Percentiles rank a stretch among this genome's conserved stretches.
These are phyloP conservation scores for Termitomyces eurrhizus DNA, from an alignment of 768 basidiomycete genomes.

Conservation along the genomic window DNA sequence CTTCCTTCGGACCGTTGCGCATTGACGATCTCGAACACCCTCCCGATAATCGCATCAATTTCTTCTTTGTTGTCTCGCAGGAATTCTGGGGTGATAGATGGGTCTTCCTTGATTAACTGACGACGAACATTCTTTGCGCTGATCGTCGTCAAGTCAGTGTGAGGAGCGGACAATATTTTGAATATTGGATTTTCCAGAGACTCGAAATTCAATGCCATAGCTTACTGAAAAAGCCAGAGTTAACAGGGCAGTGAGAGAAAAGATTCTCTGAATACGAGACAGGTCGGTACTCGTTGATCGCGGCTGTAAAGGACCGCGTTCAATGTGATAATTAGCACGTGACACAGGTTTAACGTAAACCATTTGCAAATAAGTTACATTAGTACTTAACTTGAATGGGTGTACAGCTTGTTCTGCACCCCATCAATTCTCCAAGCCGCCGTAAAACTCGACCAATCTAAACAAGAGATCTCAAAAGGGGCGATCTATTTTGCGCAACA, in stretches of 20 bases:
- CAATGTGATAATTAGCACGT: conserved; percentile 12
- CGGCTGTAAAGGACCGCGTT: conserved; percentile 12
- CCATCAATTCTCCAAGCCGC: not conserved
- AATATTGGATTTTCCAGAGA: conserved; percentile 60
- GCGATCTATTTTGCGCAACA: not conserved
- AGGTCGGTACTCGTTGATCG: conserved; percentile 5
- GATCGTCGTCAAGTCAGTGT: conserved; percentile 73
- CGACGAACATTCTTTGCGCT: conserved; percentile 89
- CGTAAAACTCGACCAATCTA: too few species aligned
- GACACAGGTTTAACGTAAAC: not conserved
- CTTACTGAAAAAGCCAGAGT: conserved; percentile 3
- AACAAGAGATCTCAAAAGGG: too few species aligned
- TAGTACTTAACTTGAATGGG: too few species aligned
- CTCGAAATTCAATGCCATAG: conserved; percentile 50
- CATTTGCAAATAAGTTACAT: too few species aligned
- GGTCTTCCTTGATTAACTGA: conserved; percentile 52
- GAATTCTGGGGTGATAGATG: conserved; percentile 51
- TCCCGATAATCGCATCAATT: conserved; percentile 66
- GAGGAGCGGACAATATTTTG: conserved; percentile 71
- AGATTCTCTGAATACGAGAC: not conserved
- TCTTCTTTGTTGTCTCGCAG: conserved; percentile 65
- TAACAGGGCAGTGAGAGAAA: conserved; percentile 1
- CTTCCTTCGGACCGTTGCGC: conserved; percentile 27
- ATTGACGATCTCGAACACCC: conserved; percentile 60
- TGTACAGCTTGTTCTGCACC: not conserved